phyloP scores from a whole-genome alignment of 495 filamentous ascomycete genomes.

The Acidiella bohemica region DNA sequence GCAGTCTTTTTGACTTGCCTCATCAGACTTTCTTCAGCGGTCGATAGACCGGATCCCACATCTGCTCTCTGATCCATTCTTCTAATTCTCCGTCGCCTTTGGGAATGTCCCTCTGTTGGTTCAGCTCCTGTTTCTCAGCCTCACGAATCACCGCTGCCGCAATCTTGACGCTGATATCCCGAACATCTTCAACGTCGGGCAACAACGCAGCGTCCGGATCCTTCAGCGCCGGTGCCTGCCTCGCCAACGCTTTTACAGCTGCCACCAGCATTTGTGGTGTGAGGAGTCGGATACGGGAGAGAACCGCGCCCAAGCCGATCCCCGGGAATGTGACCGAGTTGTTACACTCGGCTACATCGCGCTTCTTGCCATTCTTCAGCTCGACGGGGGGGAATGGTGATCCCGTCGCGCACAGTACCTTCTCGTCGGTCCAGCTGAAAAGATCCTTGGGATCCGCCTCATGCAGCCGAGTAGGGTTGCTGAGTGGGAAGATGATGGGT shows the following conservation, averaged over 20 bases:
- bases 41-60: conserved; percentile 74
- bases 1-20: too few species aligned
- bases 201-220: conserved; percentile 46
- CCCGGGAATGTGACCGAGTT: conserved; percentile 39
- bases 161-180: conserved; percentile 63
- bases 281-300: conserved; percentile 47
- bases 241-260: conserved; percentile 59
- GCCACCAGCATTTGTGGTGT: conserved; percentile 73
- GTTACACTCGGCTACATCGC: conserved; percentile 78
- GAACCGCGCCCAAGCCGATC: conserved; percentile 67
- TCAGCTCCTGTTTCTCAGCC: conserved; percentile 55
- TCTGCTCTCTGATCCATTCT: conserved; percentile 76
- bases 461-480: conserved; percentile 74
- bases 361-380: conserved; percentile 43
- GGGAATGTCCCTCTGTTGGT: conserved; percentile 47
- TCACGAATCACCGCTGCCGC: conserved; percentile 65
- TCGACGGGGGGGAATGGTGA: conserved; percentile 70
- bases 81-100: conserved; percentile 40
- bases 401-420: conserved; percentile 71
- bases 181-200: conserved; percentile 62
- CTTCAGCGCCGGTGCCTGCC: conserved; percentile 52
- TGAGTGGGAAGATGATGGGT: conserved; percentile 73
- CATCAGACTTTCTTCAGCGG: conserved; percentile 41
- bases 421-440: conserved; percentile 62
- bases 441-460: conserved; percentile 73